Evolutionary conservation across 2,329 filamentous ascomycete species (phyloP), one percentile per base, ranked within the genome.

Genomic region (Emmonsiellopsis sp.): DNA sequence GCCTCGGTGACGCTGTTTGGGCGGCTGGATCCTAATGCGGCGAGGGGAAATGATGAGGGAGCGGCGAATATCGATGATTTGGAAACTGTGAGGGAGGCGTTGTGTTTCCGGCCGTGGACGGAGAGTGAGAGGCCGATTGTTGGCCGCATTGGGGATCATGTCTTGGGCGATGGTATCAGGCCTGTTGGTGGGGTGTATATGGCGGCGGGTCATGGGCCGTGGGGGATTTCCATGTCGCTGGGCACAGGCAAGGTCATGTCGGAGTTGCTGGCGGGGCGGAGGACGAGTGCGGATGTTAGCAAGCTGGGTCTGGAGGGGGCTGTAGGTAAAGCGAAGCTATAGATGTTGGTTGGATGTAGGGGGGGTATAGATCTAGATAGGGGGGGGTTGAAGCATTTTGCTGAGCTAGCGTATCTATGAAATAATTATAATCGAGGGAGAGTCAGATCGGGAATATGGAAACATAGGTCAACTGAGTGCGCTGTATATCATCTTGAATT

Each of bases 41-140:
- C 0, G 58, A 60, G 7, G 50, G 59, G 1, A 30, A 15, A 40
- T 40, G 54, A 48, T 0, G 61, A 63, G 1, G 61, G 65, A 3
- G 61, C 63, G 0, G 62, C 67, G 1, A 71, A 70, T 3, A 62
- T 65, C 0, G 73, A 79, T 42, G 80, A 83, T 47, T 58, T 89
- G 13, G 76, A 87, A 58, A 69, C 87, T 10, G 64, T 89, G 9
- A 76, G 84, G 37, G 78, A 84, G 59, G 81, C 80, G 0, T 65
- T 91, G 54, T 92, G 87, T 65, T 90, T 89, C 69, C 78, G 88
- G 10, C 87, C 87, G 0, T 79, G 87, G 2, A 85, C 85, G 20
- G 70, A 75, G 1, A 77, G 74, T 50, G 87, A 86, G 0, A 74
- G 73, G 30, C 87, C 87, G 0, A 79, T 89, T 30, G 63, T 91